Base-by-base conservation (phyloP, 352 stramenopile genomes). In the Pythium volutum region DNA sequence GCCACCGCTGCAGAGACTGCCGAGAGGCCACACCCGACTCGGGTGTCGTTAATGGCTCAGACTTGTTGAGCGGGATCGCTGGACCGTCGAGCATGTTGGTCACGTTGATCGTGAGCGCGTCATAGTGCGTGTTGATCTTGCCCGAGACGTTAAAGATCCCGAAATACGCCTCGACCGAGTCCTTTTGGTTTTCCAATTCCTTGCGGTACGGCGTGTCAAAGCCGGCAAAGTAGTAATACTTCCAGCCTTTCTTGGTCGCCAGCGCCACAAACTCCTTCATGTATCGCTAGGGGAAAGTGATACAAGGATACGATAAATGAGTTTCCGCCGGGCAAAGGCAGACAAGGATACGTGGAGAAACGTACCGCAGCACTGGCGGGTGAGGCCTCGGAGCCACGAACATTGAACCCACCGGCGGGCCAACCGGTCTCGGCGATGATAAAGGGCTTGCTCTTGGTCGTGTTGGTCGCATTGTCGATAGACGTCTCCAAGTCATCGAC, bases 211-310 rank as follows among this genome's bases (percentile, higher is more conserved):
- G 75, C 45, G 83, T 87, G 58, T 95, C 85, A 23, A 95, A 91
- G 51, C 74, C 85, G 0, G 76, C 69, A 55, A 95, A 95, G 74
- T 92, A 95, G 75, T 91, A 95, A 68, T 93, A 93, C 66, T 92
- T 89, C 79, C 82, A 91, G 16, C 72, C 70, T 56, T 88, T 74
- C 47, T 79, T 67, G 46, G 75, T 71, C 0, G 85, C 81, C 41
- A 91, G 70, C 33, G 77, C 49, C 59, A 82, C 85, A 38, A 95
- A 91, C 67, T 93, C 78, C 39, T 90, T 87, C 66, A 93, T 71
- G 74, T 89, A 95, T 23, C 51, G 69, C 74, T 81, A 46, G 14
- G 36, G 4, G 31, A 9, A 69, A 2, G 34, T 15, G 31, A 36
- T 11, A 36, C 31, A 12, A 25, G 23, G 27, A 12, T 16, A 4